A percentile compares a stretch with the other conserved stretches of the same genome.
Evolutionary conservation across 441 rosid genomes (phyloP).

Genomic region (Bruguiera hainesii): DNA sequence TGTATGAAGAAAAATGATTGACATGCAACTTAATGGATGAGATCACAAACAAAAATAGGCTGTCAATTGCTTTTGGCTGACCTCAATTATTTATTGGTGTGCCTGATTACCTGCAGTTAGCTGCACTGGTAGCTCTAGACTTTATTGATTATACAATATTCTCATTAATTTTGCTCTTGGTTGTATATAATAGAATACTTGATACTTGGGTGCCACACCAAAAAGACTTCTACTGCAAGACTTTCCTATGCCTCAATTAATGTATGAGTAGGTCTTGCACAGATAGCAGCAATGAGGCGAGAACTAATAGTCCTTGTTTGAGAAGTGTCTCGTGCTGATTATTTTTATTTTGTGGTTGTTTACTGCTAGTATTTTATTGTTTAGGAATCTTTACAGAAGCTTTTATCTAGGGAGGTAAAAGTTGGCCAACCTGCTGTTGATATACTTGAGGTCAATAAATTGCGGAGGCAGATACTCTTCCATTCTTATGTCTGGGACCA

Average conservation of each 20-base stretch:
- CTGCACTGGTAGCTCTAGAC: slow-evolving; percentile 1
- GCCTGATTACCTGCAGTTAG: neutral
- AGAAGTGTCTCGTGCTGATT: neutral
- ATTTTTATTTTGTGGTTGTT: slow-evolving; percentile 11
- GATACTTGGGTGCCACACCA: neutral
- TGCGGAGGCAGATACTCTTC: slow-evolving; percentile 70
- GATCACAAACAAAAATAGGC: slow-evolving; percentile 1
- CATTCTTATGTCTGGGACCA: slow-evolving; percentile 91
- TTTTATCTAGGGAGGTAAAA: slow-evolving; percentile 41
- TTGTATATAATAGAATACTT: neutral
- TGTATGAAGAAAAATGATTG: neutral
- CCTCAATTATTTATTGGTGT: neutral
- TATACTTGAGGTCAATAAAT: slow-evolving; percentile 73
- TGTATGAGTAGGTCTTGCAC: neutral
- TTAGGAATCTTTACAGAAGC: slow-evolving; percentile 64
- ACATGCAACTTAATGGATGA: neutral
- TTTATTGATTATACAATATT: neutral
- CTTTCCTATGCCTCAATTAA: no score
- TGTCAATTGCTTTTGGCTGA: neutral
- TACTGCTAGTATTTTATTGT: slow-evolving; percentile 23
- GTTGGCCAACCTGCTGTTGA: slow-evolving; percentile 59
- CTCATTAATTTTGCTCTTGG: neutral
- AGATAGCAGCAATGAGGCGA: neutral
- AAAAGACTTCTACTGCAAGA: neutral
- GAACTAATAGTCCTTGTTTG: neutral